These are phyloP conservation scores for Psilocybe subaeruginosa DNA, from an alignment of 768 basidiomycete species.

Conservation along the genomic window DNA sequence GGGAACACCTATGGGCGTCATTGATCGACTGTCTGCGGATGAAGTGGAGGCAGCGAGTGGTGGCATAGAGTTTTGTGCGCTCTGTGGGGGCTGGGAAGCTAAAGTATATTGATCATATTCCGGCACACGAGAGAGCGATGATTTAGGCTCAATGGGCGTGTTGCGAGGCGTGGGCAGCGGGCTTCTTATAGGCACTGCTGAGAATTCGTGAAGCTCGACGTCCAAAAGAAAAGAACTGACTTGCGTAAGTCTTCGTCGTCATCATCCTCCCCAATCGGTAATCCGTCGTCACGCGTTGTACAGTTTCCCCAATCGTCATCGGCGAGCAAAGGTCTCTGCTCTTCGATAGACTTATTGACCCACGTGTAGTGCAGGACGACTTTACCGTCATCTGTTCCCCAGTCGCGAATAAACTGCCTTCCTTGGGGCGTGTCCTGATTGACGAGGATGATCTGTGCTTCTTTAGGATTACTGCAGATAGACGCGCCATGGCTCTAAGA, in stretches of 20 bases:
- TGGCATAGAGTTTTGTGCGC: not conserved
- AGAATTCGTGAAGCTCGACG: slow-evolving; percentile 19
- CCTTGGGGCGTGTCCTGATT: slow-evolving; percentile 56
- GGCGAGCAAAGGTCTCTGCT: slow-evolving; percentile 45
- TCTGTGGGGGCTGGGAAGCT: not conserved
- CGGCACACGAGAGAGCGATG: not conserved
- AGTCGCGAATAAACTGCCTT: slow-evolving; percentile 58
- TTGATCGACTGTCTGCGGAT: not conserved
- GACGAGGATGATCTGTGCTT: slow-evolving; percentile 63
- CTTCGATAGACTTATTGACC: slow-evolving; percentile 48
- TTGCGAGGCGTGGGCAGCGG: slow-evolving; percentile 64
- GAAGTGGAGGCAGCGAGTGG: slow-evolving; percentile 1
- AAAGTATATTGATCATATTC: not conserved
- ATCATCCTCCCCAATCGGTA: slow-evolving; percentile 38
- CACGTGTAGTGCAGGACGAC: slow-evolving; percentile 57
- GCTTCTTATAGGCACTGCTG: slow-evolving; percentile 45
- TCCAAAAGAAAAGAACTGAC: slow-evolving; percentile 37
- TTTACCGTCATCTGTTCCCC: slow-evolving; percentile 54
- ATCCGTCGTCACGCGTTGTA: slow-evolving; percentile 42
- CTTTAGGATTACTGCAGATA: slow-evolving; percentile 51
- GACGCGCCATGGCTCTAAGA: slow-evolving; percentile 57
- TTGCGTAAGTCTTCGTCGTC: slow-evolving; percentile 40
- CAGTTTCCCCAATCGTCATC: slow-evolving; percentile 58
- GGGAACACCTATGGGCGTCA: not conserved
- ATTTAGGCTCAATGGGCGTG: slow-evolving; percentile 44